Conservation (phyloP, 2,329 filamentous ascomycete species). For the Trichoderma cornu-damae region DNA sequence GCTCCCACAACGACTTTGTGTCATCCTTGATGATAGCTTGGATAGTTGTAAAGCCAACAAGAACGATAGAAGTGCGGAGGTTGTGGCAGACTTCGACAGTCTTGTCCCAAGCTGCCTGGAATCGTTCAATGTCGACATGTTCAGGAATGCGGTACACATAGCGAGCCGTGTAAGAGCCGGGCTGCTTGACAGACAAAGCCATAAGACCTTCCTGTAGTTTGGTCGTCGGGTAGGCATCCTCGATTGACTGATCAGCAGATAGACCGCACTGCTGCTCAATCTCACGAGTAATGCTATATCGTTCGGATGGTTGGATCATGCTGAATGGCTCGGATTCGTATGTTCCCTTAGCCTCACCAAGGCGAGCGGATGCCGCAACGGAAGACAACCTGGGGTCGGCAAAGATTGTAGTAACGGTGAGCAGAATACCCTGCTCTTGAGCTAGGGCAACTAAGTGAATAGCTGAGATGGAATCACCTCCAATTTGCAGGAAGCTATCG, state of each 20-base stretch:
- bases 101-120: constrained; percentile 8
- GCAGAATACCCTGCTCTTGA: constrained; percentile 22
- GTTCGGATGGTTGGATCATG: neutral
- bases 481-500: constrained; percentile 23
- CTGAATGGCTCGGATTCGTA: constrained; percentile 9
- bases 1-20: neutral
- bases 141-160: constrained; percentile 11
- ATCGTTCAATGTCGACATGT: neutral
- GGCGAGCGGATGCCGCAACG: neutral
- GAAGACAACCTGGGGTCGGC: constrained; percentile 1
- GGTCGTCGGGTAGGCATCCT: constrained; percentile 17
- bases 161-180: constrained; percentile 15
- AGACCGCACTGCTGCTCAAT: constrained; percentile 14
- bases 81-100: constrained; percentile 12
- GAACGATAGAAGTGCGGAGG: constrained; percentile 16
- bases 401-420: constrained; percentile 9
- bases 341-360: neutral
- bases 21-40: neutral
- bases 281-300: neutral
- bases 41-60: neutral
- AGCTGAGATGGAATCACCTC: constrained; percentile 42
- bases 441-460: constrained; percentile 40
- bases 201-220: constrained; percentile 9
- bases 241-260: neutral
- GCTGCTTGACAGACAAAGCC: constrained; percentile 12